A percentile compares a stretch with the other conserved stretches of the same genome.
phyloP scores from a whole-genome alignment of 352 stramenopile genomes.

The Globisporangium cystogenes region DNA sequence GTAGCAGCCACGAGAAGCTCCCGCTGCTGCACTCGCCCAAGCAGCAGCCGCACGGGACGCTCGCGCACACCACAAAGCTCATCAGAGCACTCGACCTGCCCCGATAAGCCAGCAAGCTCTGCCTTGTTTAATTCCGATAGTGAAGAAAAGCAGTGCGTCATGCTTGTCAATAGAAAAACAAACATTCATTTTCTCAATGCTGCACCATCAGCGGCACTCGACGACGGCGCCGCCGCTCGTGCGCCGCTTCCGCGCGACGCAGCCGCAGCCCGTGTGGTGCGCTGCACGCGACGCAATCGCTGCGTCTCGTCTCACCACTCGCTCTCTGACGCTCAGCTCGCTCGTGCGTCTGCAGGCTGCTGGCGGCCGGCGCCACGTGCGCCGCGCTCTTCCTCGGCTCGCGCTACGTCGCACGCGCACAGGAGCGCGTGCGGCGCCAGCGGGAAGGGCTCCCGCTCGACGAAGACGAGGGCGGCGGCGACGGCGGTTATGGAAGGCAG shows the following conservation, averaged over 20 bases:
- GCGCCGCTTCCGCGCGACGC: constrained; percentile 49
- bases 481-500: background rate
- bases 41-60: constrained; percentile 15
- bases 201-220: background rate
- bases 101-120: too few relatives aligned
- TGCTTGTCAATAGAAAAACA: background rate
- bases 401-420: constrained; percentile 47
- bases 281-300: background rate
- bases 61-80: constrained; percentile 35
- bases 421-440: constrained; percentile 45
- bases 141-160: background rate
- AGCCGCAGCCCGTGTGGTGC: constrained; percentile 42
- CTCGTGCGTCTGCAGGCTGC: constrained; percentile 12
- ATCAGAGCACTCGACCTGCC: constrained; percentile 34
- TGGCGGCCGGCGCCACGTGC: constrained; percentile 36
- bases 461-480: constrained; percentile 17
- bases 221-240: background rate
- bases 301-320: too few relatives aligned
- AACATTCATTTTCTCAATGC: background rate
- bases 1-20: background rate
- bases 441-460: constrained; percentile 39
- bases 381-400: constrained; percentile 47
- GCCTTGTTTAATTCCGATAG: background rate
- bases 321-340: background rate
- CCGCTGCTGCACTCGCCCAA: constrained; percentile 2